Base-by-base conservation (phyloP, 129 eudicot species). In the Centrapalus pauciflorus region DNA sequence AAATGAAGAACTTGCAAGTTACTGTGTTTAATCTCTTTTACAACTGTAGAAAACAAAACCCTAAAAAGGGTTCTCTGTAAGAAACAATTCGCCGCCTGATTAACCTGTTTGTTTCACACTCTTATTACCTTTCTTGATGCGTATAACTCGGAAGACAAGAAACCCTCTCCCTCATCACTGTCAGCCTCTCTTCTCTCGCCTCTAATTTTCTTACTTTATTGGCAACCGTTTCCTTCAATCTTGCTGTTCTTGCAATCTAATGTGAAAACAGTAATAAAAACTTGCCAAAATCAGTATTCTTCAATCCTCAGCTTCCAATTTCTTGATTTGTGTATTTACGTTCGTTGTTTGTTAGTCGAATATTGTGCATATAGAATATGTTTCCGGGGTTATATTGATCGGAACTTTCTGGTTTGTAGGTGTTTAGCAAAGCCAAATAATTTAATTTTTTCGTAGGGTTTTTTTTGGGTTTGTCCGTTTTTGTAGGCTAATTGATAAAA, bases 21-120 rank as follows among this genome's bases (percentile, higher is more conserved):
- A 81, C 82, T 40, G 78, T 79, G 73, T 80, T 71, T 64, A 78
- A 65, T 52, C 62, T 34, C 65, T 37, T 45, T 27, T 64, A 55
- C 62, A 37, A 40, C 51, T 32, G 80, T 67, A 61, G 79, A 67
- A 76, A 84, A 69, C 84, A 84, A 87, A 90, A 87, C 95, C 97
- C 95, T 87, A 87, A 82, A 82, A 69, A 60, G 86, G 83, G 81
- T 83, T 82, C 79, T 83, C 79, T 81, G 85, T 67, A 75, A 86
- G 64, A 75, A 72, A 26, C 74, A 73, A 78, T 76, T 83, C 82
- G 95, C 95, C 95, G 95, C 97, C 92, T 77, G 84, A 80, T 80
- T 84, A 80, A 85, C 82, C 79, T 75, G 46, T 59, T 46, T 67
- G 61, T 77, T 51, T 16, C 30, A 17, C 76, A 14, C 81, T 70